These are phyloP conservation scores for Solanum ahanhuiri DNA, from an alignment of 257 asterid species.

Conservation along the genomic window DNA sequence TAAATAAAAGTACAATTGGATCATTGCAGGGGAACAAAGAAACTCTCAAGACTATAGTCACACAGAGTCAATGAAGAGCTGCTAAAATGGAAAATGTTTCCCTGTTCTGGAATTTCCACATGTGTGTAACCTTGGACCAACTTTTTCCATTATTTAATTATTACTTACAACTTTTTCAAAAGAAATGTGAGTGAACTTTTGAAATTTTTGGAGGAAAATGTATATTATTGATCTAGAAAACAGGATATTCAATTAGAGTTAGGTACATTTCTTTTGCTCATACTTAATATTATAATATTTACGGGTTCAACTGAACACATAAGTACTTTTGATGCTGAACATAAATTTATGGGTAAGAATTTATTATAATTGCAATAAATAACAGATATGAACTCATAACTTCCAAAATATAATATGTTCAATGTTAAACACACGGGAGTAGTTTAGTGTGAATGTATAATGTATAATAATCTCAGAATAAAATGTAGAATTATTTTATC, in stretches of 20 bases:
- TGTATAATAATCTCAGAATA: too few relatives aligned
- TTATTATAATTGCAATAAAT: too few relatives aligned
- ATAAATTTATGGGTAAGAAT: too few relatives aligned
- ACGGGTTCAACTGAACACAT: rapidly evolving
- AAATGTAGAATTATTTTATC: too few relatives aligned
- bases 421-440: too few relatives aligned
- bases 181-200: neutral
- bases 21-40: neutral
- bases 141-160: neutral
- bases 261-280: neutral
- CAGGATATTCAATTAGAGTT: neutral
- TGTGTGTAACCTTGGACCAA: neutral
- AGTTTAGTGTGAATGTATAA: too few relatives aligned
- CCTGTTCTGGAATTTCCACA: neutral
- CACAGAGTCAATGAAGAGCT: neutral
- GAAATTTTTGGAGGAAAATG: neutral
- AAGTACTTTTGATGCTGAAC: neutral
- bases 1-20: neutral
- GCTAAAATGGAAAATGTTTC: neutral
- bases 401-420: too few relatives aligned
- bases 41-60: neutral
- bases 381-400: neutral
- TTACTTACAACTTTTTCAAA: neutral
- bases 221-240: neutral
- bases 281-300: neutral